These are phyloP conservation scores for Saprolegnia diclina DNA, from an alignment of 352 stramenopile species.

Conservation along the genomic window DNA sequence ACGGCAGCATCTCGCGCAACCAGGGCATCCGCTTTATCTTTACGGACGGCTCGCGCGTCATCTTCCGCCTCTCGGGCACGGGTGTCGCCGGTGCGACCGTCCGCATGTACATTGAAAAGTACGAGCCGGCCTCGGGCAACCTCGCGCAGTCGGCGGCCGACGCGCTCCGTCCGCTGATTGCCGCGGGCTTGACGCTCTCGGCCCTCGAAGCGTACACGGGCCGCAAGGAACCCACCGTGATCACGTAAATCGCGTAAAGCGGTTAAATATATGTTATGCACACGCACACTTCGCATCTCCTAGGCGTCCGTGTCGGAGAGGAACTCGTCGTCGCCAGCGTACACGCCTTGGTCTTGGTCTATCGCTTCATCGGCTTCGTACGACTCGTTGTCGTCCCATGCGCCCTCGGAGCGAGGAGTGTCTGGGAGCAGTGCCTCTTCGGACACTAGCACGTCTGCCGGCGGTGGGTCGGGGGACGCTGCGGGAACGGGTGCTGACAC, in stretches of 20 bases:
- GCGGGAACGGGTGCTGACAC: no score
- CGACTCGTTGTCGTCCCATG: no score
- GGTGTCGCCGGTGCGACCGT: slow-evolving; percentile 96
- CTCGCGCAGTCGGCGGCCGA: slow-evolving; percentile 70
- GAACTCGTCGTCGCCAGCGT: slow-evolving; percentile 8
- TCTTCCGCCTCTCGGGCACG: slow-evolving; percentile 98
- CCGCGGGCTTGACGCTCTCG: slow-evolving; percentile 89
- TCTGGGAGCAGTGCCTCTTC: no score
- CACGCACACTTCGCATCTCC: not conserved
- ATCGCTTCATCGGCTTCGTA: no score
- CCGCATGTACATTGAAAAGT: slow-evolving; percentile 99
- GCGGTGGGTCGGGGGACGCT: no score
- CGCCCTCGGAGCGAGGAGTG: no score
- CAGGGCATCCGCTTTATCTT: slow-evolving; percentile 97
- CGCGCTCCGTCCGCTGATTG: slow-evolving; percentile 86
- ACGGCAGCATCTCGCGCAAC: slow-evolving; percentile 92
- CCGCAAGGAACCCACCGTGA: slow-evolving; percentile 92
- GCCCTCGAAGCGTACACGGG: slow-evolving; percentile 91
- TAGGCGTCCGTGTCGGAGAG: not conserved
- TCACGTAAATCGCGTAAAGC: slow-evolving; percentile 83
- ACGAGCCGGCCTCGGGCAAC: slow-evolving; percentile 86
- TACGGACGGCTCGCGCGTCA: slow-evolving; percentile 89
- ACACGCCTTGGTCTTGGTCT: not conserved
- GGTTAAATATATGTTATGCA: slow-evolving; percentile 11
- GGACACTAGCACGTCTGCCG: no score